Percentiles rank a stretch among this genome's conserved stretches.
These are phyloP conservation scores for Limonium bicolor DNA, from an alignment of 148 eudicot species.

Conservation along the genomic window DNA sequence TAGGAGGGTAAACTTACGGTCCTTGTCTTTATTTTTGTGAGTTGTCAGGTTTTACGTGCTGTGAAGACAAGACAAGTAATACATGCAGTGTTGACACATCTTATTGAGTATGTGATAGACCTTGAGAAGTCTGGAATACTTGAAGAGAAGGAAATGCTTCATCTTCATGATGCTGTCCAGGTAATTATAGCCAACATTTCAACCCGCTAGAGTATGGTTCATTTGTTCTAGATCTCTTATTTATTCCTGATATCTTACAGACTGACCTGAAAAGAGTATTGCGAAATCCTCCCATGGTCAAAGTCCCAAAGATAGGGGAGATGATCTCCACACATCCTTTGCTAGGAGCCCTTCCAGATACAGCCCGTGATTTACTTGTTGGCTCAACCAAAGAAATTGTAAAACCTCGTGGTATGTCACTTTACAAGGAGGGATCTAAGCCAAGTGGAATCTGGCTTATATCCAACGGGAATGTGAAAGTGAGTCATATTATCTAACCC, in stretches of 20 bases:
- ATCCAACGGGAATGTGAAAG: slow-evolving; percentile 86
- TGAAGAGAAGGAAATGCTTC: slow-evolving; percentile 77
- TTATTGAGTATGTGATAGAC: slow-evolving; percentile 65
- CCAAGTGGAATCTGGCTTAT: slow-evolving; percentile 85
- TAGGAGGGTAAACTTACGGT: too few relatives aligned
- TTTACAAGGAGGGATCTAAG: slow-evolving; percentile 67
- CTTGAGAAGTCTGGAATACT: slow-evolving; percentile 82
- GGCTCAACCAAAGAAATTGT: slow-evolving; percentile 71
- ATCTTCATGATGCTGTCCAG: slow-evolving; percentile 96
- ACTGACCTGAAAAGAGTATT: slow-evolving; percentile 77
- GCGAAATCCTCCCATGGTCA: slow-evolving; percentile 81
- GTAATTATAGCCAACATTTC: too few relatives aligned
- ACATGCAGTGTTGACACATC: slow-evolving; percentile 66
- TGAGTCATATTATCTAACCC: too few relatives aligned
- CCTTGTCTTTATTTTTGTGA: too few relatives aligned
- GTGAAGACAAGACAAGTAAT: slow-evolving; percentile 98
- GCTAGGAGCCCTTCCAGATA: slow-evolving; percentile 70
- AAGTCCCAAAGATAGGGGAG: slow-evolving; percentile 65
- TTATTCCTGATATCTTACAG: too few relatives aligned
- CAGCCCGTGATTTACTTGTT: slow-evolving; percentile 38
- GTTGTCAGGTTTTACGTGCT: slow-evolving; percentile 81
- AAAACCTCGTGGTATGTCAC: slow-evolving; percentile 55
- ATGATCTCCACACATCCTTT: slow-evolving; percentile 54
- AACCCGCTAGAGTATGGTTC: too few relatives aligned
- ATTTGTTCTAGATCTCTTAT: too few relatives aligned